Conservation (phyloP, 2,329 filamentous ascomycete species). For the Pestalotiopsis sp. region DNA sequence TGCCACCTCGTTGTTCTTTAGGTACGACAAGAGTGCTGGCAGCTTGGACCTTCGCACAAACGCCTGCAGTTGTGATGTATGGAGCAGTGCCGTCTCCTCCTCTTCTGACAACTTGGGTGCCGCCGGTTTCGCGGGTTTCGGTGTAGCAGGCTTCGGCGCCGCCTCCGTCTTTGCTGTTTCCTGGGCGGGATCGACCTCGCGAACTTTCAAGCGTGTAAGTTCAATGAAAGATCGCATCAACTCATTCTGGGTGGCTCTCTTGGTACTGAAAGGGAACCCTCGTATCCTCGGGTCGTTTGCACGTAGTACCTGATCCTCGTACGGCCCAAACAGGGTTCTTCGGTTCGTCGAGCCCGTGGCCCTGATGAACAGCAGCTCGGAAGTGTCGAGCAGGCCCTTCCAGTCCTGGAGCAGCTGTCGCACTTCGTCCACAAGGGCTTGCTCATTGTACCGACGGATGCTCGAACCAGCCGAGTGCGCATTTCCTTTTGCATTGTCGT, state of each 20-base stretch:
- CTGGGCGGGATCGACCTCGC: conserved; percentile 71
- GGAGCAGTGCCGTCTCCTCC: conserved; percentile 78
- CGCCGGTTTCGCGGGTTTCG: conserved; percentile 52
- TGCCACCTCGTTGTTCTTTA: conserved; percentile 73
- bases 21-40: conserved; percentile 81
- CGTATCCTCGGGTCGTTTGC: conserved; percentile 79
- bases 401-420: conserved; percentile 79
- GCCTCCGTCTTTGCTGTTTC: conserved; percentile 45
- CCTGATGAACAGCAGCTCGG: conserved; percentile 84
- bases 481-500: conserved; percentile 89
- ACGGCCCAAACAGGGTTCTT: conserved; percentile 85
- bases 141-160: conserved; percentile 36
- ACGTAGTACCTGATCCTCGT: conserved; percentile 83
- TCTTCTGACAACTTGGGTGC: conserved; percentile 75
- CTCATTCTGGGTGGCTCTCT: conserved; percentile 89
- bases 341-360: conserved; percentile 87
- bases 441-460: conserved; percentile 91
- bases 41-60: conserved; percentile 88
- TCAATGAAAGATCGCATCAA: conserved; percentile 95
- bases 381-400: conserved; percentile 81
- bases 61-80: conserved; percentile 87
- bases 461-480: conserved; percentile 93
- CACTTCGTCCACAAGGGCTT: conserved; percentile 86
- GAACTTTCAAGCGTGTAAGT: conserved; percentile 85
- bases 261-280: conserved; percentile 90